Evolutionary conservation across 805 yeast species (phyloP), one percentile per base, ranked within the genome.

Genomic region (Cyberlindnera amylophila): DNA sequence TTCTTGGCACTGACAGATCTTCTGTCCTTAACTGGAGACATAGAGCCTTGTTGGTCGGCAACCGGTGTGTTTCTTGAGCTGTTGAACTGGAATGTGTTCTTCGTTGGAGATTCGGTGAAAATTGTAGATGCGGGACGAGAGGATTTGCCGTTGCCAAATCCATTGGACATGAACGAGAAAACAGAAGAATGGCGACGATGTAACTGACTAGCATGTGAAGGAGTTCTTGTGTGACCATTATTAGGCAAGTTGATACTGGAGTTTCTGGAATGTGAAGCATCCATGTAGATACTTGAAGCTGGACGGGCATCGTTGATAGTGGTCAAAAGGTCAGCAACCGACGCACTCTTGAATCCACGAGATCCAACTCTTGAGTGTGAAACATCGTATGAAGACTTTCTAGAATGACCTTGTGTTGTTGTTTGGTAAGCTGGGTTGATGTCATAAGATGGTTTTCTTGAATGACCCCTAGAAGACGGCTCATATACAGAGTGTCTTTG

Each of bases 131-230:
- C 37, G 13, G 50, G 52, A 36, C 56, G 48, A 6, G 47, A 39
- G 12, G 45, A 23, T 14, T 44, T 38, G 2, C 42, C 48, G 24
- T 41, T 39, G 12, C 33, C 38, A 13, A 41, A 34, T 9, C 47
- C 45, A 23, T 44, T 47, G 1, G 54, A 58, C 48, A 76, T 58
- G 49, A 76, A 79, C 39, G 78, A 74, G 45, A 79, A 70, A 30
- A 81, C 62, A 0, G 86, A 79, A 0, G 85, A 78, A 45, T 77
- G 80, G 47, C 86, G 72, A 53, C 75, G 74, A 55, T 80, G 85
- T 2, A 32, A 30, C 57, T 61, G 42, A 44, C 69, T 67, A 8
- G 63, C 58, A 39, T 72, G 75, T 0, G 81, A 75, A 1, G 66
- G 54, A 28, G 69, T 68, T 56, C 81, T 65, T 9, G 60, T 61